Evolutionary conservation across 257 asterid genomes (phyloP).

Genomic region (Gardenia jasminoides): DNA sequence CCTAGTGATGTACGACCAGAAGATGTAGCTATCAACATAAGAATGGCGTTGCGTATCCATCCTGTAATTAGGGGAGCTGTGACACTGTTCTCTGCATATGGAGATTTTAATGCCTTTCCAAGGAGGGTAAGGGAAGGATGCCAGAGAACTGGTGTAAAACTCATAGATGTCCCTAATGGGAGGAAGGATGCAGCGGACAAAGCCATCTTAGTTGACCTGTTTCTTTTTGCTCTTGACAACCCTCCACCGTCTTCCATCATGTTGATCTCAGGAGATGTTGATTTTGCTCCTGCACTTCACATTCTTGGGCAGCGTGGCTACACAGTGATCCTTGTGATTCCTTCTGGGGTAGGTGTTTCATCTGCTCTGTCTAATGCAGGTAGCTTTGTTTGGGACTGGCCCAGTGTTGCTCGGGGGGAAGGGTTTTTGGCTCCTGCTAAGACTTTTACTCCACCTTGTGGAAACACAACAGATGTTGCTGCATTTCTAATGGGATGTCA

Average conservation of each 20-base stretch:
- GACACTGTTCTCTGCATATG: slow-evolving; percentile 76
- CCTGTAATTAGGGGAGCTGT: slow-evolving; percentile 75
- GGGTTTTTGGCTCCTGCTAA: slow-evolving; percentile 64
- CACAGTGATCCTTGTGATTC: slow-evolving; percentile 76
- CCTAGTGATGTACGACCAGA: slow-evolving; percentile 87
- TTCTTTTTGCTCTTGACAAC: slow-evolving; percentile 91
- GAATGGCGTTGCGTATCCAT: slow-evolving; percentile 78
- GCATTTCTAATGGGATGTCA: slow-evolving; percentile 40
- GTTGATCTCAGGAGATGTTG: slow-evolving; percentile 97
- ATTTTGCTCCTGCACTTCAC: slow-evolving; percentile 94
- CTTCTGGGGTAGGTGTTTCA: slow-evolving; percentile 64
- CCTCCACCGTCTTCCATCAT: slow-evolving; percentile 86
- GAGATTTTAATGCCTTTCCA: slow-evolving; percentile 81
- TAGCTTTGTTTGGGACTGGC: slow-evolving; percentile 93
- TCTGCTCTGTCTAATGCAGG: slow-evolving; percentile 89
- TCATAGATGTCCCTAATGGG: slow-evolving; percentile 84
- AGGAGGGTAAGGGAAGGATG: slow-evolving; percentile 89
- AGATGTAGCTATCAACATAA: slow-evolving; percentile 82
- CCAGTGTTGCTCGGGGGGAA: slow-evolving; percentile 81
- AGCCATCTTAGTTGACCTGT: slow-evolving; percentile 93
- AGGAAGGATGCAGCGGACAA: slow-evolving; percentile 97
- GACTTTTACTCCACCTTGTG: slow-evolving; percentile 36
- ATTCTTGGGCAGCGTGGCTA: slow-evolving; percentile 95
- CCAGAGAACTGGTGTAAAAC: slow-evolving; percentile 93
- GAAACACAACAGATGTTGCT: slow-evolving; percentile 35